Conservation (phyloP, 768 basidiomycete genomes). For the Leccinum arenicola region DNA sequence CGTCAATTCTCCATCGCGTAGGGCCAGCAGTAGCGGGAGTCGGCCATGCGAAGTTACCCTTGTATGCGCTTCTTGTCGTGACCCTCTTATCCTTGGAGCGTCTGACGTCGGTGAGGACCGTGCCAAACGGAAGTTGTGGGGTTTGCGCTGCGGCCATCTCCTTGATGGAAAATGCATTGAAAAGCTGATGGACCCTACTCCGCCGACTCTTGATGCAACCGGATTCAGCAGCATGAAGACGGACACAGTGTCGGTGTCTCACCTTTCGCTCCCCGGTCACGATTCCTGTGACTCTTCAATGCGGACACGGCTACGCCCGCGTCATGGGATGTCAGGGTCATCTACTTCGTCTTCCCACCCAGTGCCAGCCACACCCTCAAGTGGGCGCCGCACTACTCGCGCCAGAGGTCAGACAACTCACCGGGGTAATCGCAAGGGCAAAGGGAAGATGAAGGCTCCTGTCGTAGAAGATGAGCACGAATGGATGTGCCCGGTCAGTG, state of each 20-base stretch:
- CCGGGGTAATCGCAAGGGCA: slow-evolving; percentile 28
- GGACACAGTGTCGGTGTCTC: slow-evolving; percentile 2
- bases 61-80: slow-evolving; percentile 65
- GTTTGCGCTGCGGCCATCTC: slow-evolving; percentile 72
- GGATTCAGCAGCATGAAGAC: slow-evolving; percentile 17
- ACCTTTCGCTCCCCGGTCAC: slow-evolving; percentile 19
- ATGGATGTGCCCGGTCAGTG: slow-evolving; percentile 64
- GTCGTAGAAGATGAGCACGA: slow-evolving; percentile 47
- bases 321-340: slow-evolving; percentile 23
- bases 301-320: slow-evolving; percentile 58
- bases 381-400: slow-evolving; percentile 7
- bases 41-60: slow-evolving; percentile 41
- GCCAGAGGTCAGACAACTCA: not conserved
- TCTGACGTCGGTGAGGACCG: slow-evolving; percentile 47
- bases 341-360: slow-evolving; percentile 2
- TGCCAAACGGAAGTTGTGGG: slow-evolving; percentile 57
- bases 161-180: slow-evolving; percentile 75
- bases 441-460: slow-evolving; percentile 35
- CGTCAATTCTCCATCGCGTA: slow-evolving; percentile 30
- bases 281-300: slow-evolving; percentile 39
- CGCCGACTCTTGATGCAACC: slow-evolving; percentile 4
- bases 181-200: slow-evolving; percentile 49
- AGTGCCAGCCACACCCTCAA: slow-evolving; percentile 4
- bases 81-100: slow-evolving; percentile 57
- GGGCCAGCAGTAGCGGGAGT: slow-evolving; percentile 25